Percentiles rank a stretch among this genome's conserved stretches.
These are phyloP conservation scores for Aspergillus sclerotialis DNA, from an alignment of 2,329 filamentous ascomycete genomes.

Conservation along the genomic window DNA sequence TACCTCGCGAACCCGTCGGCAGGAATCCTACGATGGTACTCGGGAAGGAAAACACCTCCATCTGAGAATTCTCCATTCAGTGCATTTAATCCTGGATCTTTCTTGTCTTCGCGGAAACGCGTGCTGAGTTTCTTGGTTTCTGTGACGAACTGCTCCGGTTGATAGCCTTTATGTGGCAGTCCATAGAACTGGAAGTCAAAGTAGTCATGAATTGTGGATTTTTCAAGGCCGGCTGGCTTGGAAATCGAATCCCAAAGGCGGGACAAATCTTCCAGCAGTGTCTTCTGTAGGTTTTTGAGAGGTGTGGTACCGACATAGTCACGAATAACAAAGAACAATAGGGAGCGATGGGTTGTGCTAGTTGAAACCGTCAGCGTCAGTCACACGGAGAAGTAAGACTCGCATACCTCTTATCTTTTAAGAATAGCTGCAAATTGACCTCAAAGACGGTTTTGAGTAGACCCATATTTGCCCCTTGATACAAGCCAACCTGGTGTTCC, in stretches of 20 bases:
- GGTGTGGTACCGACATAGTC: constrained; percentile 93
- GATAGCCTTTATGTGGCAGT: constrained; percentile 91
- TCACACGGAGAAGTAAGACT: neutral
- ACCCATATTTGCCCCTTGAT: constrained; percentile 98
- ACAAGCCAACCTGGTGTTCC: constrained; percentile 97
- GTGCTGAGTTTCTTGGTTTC: constrained; percentile 74
- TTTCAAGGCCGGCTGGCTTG: constrained; percentile 82
- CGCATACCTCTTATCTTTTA: constrained; percentile 87
- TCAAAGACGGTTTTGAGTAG: constrained; percentile 98
- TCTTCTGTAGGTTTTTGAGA: constrained; percentile 80
- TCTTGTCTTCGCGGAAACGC: constrained; percentile 76
- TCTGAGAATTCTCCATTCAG: constrained; percentile 63
- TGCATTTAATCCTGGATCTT: constrained; percentile 56
- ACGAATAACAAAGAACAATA: constrained; percentile 97
- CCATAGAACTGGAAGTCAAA: constrained; percentile 98
- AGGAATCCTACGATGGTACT: constrained; percentile 92
- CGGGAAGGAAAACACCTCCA: constrained; percentile 78
- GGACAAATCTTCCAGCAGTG: constrained; percentile 79
- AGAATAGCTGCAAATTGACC: constrained; percentile 92
- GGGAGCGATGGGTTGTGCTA: constrained; percentile 77
- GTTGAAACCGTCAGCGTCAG: constrained; percentile 9
- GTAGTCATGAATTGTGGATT: constrained; percentile 87
- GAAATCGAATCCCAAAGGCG: constrained; percentile 91
- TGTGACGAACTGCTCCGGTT: constrained; percentile 79
- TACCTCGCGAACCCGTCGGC: constrained; percentile 96